Evolutionary conservation across 176 grass and related monocot genomes (phyloP), one percentile per base, ranked within the genome.

Genomic region (Triticum timopheevii): DNA sequence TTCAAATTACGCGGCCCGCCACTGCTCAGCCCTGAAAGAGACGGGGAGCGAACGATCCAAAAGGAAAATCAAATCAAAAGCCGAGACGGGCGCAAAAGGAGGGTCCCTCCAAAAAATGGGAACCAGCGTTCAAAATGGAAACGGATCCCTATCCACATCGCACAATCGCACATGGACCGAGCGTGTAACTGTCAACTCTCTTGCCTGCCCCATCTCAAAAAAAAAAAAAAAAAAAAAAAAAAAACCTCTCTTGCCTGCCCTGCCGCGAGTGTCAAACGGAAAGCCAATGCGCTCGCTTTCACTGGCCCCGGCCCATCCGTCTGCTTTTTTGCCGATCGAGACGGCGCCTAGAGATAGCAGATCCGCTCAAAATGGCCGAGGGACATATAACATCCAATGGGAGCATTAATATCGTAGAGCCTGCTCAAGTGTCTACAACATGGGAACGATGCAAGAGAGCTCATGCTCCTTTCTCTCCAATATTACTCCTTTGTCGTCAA

Each of bases 171-270:
- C 56, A 59, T 12, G 27, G 76, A 67, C 73, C 16, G 24, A 66
- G 68, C 8, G 68, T 11, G 49, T 82, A 35, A 82, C 88, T 86
- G 78, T 77, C 78, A 82, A 28, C 87, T 61, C 72, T 38, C 54
- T 33, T 6, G 52, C 17, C 58, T 47, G 52, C 52, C 52, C 5
- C 24, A 25, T 25, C 24, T 25, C 24, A n/a, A n/a, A n/a, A 25
- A 25, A 25, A 25, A 25, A 25, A 25, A 25, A 25, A 25, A 25
- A 25, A 25, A 25, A 25, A 25, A 25, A 25, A 25, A 25, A 25
- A 25, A 25, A 25, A 1, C 24, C 86, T 61, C 72, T 38, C 54
- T 33, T 6, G 52, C 17, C 58, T 47, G 54, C 54, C 54, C 5
- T 59, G 56, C 20, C 56, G 7, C 7, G 20, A 1, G 56, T 1